Evolutionary conservation across 352 stramenopile genomes (phyloP), one percentile per base, ranked within the genome.

Genomic region (Phytophthora meadii): DNA sequence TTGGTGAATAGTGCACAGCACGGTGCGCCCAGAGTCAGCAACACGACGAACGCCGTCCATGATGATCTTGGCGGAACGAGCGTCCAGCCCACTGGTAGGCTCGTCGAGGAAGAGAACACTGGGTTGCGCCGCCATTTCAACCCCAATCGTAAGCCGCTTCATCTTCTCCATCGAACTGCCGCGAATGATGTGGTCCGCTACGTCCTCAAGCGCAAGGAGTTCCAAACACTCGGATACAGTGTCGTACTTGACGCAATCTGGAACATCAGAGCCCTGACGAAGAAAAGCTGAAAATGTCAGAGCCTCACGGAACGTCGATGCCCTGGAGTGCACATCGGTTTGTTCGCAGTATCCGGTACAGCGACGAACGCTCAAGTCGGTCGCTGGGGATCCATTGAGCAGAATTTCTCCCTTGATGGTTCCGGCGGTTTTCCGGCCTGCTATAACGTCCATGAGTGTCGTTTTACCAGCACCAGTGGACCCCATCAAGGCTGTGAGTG

Each of bases 401-500:
- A 88, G 54, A 32, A 97, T 87, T 15, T 90, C 64, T 2, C 92
- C 92, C 6, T 65, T 59, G 61, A 95, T 88, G 5, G 54, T 84
- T 27, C 96, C 95, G 8, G 63, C 79, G 0, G 56, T 70, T 76
- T 98, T 99, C 14, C 96, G 81, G 19, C 96, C 77, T 3, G 94
- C 91, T 52, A 99, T 95, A 6, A 98, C 94, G 69, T 99, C 95
- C 74, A 98, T 95, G 1, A 99, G 68, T 5, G 96, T 99, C 11
- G 94, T 98, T 65, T 99, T 98, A 14, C 94, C 92, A 22, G 89
- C 86, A 25, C 88, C 87, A 25, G 76, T 84, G 0, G 79, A 87
- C 9, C 87, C 86, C 81, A 93, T 93, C 2, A 94, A 50, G 5
- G 86, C 86, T 3, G 82, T 89, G 42, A 93, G 84, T 1, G 65